phyloP scores from a whole-genome alignment of 2,329 filamentous ascomycete species.

The Apiospora arundinis region DNA sequence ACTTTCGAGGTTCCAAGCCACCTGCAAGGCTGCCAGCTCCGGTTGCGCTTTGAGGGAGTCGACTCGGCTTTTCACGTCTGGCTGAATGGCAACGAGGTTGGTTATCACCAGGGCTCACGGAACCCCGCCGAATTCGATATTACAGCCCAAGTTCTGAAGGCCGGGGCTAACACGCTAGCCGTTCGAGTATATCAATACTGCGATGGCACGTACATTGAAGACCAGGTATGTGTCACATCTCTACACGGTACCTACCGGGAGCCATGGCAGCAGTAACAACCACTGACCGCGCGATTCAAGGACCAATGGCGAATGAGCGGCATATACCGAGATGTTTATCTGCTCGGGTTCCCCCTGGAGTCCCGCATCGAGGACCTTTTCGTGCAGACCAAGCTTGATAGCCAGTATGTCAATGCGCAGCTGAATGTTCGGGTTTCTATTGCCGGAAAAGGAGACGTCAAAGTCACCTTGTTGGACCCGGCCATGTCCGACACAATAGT shows the following conservation, averaged over 20 bases:
- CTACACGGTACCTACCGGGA: neutral
- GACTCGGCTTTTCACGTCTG: constrained; percentile 68
- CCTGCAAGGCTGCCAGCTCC: constrained; percentile 50
- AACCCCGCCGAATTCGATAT: constrained; percentile 70
- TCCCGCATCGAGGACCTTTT: constrained; percentile 63
- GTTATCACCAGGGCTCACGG: constrained; percentile 66
- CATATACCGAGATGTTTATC: constrained; percentile 62
- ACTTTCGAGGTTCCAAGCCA: constrained; percentile 53
- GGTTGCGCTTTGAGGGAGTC: constrained; percentile 67
- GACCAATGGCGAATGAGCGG: constrained; percentile 67
- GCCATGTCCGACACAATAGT: constrained; percentile 60
- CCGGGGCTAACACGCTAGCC: constrained; percentile 54
- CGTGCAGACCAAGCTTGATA: constrained; percentile 58
- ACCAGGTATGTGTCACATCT: constrained; percentile 43
- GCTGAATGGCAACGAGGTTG: constrained; percentile 64
- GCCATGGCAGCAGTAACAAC: neutral
- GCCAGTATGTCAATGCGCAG: constrained; percentile 59
- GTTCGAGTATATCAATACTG: constrained; percentile 68
- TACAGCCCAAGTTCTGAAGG: constrained; percentile 48
- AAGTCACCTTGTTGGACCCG: constrained; percentile 60
- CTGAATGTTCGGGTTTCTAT: constrained; percentile 49
- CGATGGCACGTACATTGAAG: constrained; percentile 67
- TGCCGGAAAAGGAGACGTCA: constrained; percentile 64
- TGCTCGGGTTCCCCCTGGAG: constrained; percentile 60
- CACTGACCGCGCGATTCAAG: constrained; percentile 30